A percentile compares a stretch with the other conserved stretches of the same genome.
phyloP scores from a whole-genome alignment of 192 early-diverging fungal genomes.

The Rhizoclosmatium globosum region DNA sequence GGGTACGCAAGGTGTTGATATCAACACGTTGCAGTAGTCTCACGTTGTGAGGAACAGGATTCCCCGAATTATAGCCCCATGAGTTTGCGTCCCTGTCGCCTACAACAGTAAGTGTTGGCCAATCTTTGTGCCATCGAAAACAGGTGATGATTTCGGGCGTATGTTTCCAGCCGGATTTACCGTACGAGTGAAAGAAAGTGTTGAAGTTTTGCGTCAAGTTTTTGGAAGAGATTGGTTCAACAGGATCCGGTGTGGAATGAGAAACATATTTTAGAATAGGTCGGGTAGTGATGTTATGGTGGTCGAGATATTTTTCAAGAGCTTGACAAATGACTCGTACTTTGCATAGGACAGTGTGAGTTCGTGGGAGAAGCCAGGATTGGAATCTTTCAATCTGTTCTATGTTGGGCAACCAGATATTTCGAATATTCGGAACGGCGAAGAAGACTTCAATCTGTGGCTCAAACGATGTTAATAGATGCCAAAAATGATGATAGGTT shows the following conservation, averaged over 20 bases:
- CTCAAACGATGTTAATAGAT: not conserved
- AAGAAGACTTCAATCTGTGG: not conserved
- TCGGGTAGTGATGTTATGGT: not conserved
- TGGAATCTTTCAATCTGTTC: conserved; percentile 31
- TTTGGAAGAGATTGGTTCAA: not conserved
- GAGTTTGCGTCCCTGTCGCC: conserved; percentile 3
- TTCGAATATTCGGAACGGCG: not conserved
- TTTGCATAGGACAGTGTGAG: conserved; percentile 25
- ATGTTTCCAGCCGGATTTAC: conserved; percentile 9
- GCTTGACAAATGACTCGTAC: not conserved
- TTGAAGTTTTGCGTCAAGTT: not conserved
- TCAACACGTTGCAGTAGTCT: not conserved
- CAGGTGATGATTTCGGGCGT: not conserved
- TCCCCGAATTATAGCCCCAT: not conserved
- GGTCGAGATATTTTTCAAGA: not conserved
- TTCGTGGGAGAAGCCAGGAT: conserved; percentile 1
- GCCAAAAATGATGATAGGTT: not conserved
- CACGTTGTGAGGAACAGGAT: not conserved
- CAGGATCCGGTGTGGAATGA: conserved; percentile 17
- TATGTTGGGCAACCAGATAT: conserved; percentile 30
- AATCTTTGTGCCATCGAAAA: conserved; percentile 17
- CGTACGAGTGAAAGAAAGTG: conserved; percentile 8
- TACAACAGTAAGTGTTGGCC: conserved; percentile 20
- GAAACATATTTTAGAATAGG: conserved; percentile 9
- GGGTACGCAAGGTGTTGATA: not conserved